A percentile compares a stretch with the other conserved stretches of the same genome.
Conservation (phyloP, 495 filamentous ascomycete species). For the Penicillium chermesinum region DNA sequence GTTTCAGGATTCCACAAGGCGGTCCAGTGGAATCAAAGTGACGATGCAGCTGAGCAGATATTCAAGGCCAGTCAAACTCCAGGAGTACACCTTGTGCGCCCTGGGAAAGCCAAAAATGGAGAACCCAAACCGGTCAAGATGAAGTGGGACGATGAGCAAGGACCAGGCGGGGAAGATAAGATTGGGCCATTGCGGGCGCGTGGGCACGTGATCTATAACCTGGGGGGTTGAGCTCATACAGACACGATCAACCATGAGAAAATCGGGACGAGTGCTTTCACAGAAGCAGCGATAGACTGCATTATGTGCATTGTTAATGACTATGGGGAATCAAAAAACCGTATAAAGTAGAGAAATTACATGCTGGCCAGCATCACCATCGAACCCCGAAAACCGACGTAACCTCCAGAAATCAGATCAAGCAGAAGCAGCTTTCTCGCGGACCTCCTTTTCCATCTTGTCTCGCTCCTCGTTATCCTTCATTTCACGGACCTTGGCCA, state of each 20-base stretch:
- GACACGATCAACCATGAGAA: too few relatives aligned
- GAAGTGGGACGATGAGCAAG: neutral
- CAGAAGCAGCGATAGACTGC: neutral
- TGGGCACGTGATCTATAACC: conserved; percentile 9
- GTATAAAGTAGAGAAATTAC: conserved; percentile 17
- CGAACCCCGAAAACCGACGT: neutral
- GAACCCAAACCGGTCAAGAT: too few relatives aligned
- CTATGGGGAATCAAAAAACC: conserved; percentile 28
- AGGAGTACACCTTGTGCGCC: neutral
- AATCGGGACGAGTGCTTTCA: neutral
- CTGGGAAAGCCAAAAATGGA: too few relatives aligned
- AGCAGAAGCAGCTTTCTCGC: conserved; percentile 35
- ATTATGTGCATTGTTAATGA: conserved; percentile 19
- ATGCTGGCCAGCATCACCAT: conserved; percentile 6
- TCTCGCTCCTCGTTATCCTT: conserved; percentile 78
- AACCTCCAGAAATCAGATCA: conserved; percentile 7
- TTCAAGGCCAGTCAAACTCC: neutral
- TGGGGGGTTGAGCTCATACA: too few relatives aligned
- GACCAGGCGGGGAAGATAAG: conserved; percentile 14
- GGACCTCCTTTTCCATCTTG: conserved; percentile 53
- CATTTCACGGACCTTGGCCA: conserved; percentile 91
- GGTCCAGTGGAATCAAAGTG: too few relatives aligned
- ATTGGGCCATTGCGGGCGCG: neutral
- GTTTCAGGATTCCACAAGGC: too few relatives aligned
- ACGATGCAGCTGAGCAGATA: neutral